phyloP scores from a whole-genome alignment of 2,329 filamentous ascomycete species.

The Epichloe coenophiala region DNA sequence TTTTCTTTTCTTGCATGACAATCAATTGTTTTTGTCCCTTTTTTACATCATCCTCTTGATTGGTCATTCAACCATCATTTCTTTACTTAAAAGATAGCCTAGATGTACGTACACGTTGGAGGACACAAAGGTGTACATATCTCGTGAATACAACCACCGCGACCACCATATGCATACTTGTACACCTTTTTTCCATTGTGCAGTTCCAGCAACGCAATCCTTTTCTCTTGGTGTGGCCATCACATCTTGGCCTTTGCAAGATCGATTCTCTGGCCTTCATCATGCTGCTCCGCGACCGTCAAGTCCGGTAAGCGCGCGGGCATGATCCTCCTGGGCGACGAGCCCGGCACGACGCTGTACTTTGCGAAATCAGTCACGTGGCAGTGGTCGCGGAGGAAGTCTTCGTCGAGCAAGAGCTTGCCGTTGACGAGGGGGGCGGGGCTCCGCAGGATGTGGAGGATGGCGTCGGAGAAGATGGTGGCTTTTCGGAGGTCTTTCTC shows the following conservation, averaged over 20 bases:
- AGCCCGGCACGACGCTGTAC: constrained; percentile 55
- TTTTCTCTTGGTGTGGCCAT: not conserved
- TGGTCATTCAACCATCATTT: not conserved
- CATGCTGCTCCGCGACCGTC: constrained; percentile 62
- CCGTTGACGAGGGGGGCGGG: constrained; percentile 54
- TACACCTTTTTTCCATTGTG: too few species aligned
- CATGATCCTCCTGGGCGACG: constrained; percentile 63
- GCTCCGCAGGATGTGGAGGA: constrained; percentile 55
- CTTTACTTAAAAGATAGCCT: not conserved
- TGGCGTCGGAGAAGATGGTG: constrained; percentile 67
- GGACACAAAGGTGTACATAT: not conserved
- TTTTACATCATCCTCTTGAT: too few species aligned
- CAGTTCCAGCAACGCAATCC: too few species aligned
- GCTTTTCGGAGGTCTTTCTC: constrained; percentile 49
- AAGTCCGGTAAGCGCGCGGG: constrained; percentile 55
- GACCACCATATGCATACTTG: not conserved
- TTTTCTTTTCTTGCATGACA: not conserved
- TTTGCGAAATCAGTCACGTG: constrained; percentile 58
- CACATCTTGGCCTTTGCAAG: constrained; percentile 24
- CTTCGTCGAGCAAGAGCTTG: constrained; percentile 61
- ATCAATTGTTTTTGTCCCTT: not conserved
- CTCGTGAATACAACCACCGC: not conserved
- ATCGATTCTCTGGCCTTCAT: constrained; percentile 61
- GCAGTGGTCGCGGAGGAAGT: constrained; percentile 54
- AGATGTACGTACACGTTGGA: not conserved